These are phyloP conservation scores for Silene uniflora DNA, from an alignment of 148 eudicot genomes.

Conservation along the genomic window DNA sequence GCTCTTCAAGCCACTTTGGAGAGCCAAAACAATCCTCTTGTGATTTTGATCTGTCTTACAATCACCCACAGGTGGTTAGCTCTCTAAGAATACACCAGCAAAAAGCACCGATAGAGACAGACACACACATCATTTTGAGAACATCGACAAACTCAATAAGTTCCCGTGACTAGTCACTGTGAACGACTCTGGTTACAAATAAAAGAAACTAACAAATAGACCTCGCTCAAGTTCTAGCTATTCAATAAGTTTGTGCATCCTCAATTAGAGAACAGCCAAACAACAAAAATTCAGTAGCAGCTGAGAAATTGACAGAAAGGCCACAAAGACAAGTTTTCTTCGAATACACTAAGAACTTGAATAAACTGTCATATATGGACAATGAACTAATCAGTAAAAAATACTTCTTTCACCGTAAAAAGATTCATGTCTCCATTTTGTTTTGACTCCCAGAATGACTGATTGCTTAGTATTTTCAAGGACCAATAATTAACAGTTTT, in stretches of 20 bases:
- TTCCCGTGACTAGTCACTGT: not conserved
- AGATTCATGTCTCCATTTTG: too few relatives aligned
- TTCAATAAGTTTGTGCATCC: not conserved
- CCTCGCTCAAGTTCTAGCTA: not conserved
- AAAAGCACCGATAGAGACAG: not conserved
- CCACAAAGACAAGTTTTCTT: not conserved
- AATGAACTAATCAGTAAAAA: too few relatives aligned
- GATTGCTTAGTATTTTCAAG: not conserved
- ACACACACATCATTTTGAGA: not conserved
- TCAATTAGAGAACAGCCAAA: not conserved
- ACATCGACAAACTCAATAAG: not conserved
- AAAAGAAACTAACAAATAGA: not conserved
- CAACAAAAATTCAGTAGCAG: not conserved
- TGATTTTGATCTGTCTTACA: constrained; percentile 73
- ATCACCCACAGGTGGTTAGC: not conserved
- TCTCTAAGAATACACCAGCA: not conserved
- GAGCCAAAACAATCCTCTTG: constrained; percentile 90
- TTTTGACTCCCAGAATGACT: too few relatives aligned
- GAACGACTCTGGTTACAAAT: not conserved
- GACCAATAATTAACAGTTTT: not conserved
- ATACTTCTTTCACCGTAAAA: too few relatives aligned
- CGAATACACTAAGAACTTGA: not conserved
- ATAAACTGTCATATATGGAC: not conserved
- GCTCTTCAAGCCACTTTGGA: constrained; percentile 96
- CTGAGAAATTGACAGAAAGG: not conserved